Conservation (phyloP, 2,329 filamentous ascomycete genomes). For the Diaporthe vexans region DNA sequence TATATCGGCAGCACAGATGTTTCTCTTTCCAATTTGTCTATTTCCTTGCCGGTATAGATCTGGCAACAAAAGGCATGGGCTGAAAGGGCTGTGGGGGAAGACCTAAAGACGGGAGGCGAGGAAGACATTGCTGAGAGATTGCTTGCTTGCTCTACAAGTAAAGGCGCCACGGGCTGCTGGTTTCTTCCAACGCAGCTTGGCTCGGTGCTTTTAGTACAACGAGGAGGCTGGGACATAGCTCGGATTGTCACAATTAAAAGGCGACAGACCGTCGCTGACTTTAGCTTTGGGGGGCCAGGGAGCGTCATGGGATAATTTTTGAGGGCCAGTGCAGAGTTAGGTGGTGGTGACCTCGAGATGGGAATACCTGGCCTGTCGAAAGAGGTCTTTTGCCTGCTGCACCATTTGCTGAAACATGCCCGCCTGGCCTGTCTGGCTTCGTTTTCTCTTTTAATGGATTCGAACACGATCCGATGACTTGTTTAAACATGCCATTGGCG, state of each 20-base stretch:
- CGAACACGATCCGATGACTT: neutral
- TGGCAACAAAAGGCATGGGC: neutral
- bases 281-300: neutral
- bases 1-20: neutral
- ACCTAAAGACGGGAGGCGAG: neutral
- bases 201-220: neutral
- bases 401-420: neutral
- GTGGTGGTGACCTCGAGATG: too few relatives aligned
- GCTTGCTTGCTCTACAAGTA: neutral
- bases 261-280: neutral
- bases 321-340: too few relatives aligned
- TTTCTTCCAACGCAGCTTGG: neutral
- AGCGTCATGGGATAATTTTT: too few relatives aligned
- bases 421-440: neutral
- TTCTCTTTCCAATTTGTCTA: neutral
- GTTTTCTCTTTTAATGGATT: neutral
- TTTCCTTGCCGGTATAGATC: too few relatives aligned
- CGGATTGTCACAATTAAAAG: neutral
- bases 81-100: conserved; percentile 19
- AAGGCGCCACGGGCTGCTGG: neutral
- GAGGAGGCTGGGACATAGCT: neutral
- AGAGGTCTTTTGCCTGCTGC: neutral
- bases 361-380: neutral
- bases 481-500: conserved; percentile 10
- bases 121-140: neutral